Evolutionary conservation across 73 alveolate genomes (phyloP), one percentile per base, ranked within the genome.

Genomic region (Paramecium biaurelia): DNA sequence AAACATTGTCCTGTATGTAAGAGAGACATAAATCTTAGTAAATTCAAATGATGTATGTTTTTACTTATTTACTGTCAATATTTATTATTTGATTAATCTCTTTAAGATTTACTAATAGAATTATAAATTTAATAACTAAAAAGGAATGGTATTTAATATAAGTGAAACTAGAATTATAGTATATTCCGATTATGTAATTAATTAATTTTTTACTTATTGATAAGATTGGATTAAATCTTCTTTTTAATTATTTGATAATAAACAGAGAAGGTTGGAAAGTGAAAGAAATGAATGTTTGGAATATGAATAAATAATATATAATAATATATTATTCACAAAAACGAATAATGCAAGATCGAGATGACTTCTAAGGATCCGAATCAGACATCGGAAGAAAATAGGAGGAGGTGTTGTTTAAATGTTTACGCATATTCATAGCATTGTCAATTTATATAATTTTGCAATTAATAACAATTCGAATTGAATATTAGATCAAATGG

Each of bases 1-100:
- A 79, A 79, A 24, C 47, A 79, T 14, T 79, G 90, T 10, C 90
- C 90, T 8, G 90, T 79, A 18, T 79, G 90, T n/a, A 79, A 79
- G 15, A 79, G 74, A 79, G 90, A 79, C 18, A 72, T 72, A 3
- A 15, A 72, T 35, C 34, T 72, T 28, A 42, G 21, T 37, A 35
- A 38, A 72, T 72, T 34, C 28, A 20, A 38, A 42, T 72, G 58
- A 72, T 35, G 7, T 28, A 14, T 72, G 18, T n/a, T 72, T 58
- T 72, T 72, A 72, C 34, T 72, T 72, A 21, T 35, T 72, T 72
- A 35, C 68, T 53, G 68, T 18, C 4, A 53, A 53, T 53, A 53
- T 7, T 18, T 53, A 9, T 45, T n/a, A 53, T 53, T 53, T 53
- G 14, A 53, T 5, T 53, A 18, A 53, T 14, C n/a, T n/a, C 15